Conservation (phyloP, 768 basidiomycete genomes). For the Suillus sp. region DNA sequence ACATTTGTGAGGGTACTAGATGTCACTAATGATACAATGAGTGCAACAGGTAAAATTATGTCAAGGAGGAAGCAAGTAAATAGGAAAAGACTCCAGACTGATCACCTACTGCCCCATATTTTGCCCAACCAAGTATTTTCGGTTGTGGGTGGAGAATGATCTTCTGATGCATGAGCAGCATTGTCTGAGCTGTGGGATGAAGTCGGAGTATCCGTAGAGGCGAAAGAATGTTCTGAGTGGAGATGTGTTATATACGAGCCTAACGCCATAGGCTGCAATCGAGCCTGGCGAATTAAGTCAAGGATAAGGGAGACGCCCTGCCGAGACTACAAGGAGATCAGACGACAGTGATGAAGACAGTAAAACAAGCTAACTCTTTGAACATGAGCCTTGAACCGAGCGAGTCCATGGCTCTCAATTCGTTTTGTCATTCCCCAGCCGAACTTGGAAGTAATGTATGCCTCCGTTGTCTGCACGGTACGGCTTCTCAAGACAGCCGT, state of each 20-base stretch:
- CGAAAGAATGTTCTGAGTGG: conserved; percentile 35
- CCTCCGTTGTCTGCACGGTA: conserved; percentile 86
- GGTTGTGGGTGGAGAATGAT: conserved; percentile 10
- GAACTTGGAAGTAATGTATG: conserved; percentile 82
- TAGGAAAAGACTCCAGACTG: conserved; percentile 24
- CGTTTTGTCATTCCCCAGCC: conserved; percentile 88
- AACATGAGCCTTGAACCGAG: conserved; percentile 83
- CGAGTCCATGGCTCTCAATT: conserved; percentile 85
- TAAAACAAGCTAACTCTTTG: conserved; percentile 62
- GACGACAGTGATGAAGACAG: conserved; percentile 14
- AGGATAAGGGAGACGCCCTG: conserved; percentile 87
- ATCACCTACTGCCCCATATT: conserved; percentile 26
- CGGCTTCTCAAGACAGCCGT: conserved; percentile 45
- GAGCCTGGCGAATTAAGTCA: conserved; percentile 75
- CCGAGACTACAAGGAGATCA: conserved; percentile 57
- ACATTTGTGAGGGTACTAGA: conserved; percentile 25
- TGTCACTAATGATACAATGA: conserved; percentile 36
- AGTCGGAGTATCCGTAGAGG: conserved; percentile 24
- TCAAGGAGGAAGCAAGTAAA: conserved; percentile 18
- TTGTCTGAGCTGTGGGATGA: conserved; percentile 18
- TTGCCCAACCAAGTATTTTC: conserved; percentile 29
- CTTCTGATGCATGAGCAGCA: conserved; percentile 23
- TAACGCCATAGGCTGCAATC: conserved; percentile 52
- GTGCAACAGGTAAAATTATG: conserved; percentile 15
- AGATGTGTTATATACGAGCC: conserved; percentile 39